Evolutionary conservation across 495 filamentous ascomycete species (phyloP).

Genomic region (Annulohypoxylon bovei): DNA sequence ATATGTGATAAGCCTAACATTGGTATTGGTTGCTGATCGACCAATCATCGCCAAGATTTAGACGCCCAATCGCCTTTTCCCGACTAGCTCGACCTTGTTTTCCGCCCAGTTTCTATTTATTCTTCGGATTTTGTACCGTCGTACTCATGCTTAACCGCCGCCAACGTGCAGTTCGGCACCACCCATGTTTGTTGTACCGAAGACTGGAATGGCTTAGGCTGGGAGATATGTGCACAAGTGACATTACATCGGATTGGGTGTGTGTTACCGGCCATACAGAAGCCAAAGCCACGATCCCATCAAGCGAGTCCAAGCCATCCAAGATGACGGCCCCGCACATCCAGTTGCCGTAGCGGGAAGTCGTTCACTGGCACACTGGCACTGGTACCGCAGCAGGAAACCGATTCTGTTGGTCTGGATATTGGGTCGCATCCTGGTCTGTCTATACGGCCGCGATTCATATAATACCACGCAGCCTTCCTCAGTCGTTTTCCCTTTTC

Average conservation of each 20-base stretch:
- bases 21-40: slow-evolving; percentile 47
- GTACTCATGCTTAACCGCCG: slow-evolving; percentile 53
- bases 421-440: slow-evolving; percentile 34
- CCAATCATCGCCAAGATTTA: slow-evolving; percentile 52
- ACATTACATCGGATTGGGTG: slow-evolving; percentile 33
- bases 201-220: slow-evolving; percentile 28
- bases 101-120: slow-evolving; percentile 39
- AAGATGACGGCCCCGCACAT: slow-evolving; percentile 36
- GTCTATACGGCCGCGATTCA: slow-evolving; percentile 45
- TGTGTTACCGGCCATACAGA: slow-evolving; percentile 39
- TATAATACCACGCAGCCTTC: slow-evolving; percentile 59
- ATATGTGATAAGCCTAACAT: slow-evolving; percentile 40
- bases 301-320: slow-evolving; percentile 8
- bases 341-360: slow-evolving; percentile 34
- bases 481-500: slow-evolving; percentile 49
- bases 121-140: slow-evolving; percentile 20
- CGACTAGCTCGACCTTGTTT: slow-evolving; percentile 42
- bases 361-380: background rate
- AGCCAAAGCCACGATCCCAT: slow-evolving; percentile 27
- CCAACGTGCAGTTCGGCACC: slow-evolving; percentile 53
- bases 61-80: slow-evolving; percentile 54
- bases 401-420: slow-evolving; percentile 30
- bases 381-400: slow-evolving; percentile 23
- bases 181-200: slow-evolving; percentile 38
- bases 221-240: slow-evolving; percentile 33